Conservation (phyloP, 1,284 basidiomycete genomes). For the Peniophora sp. region DNA sequence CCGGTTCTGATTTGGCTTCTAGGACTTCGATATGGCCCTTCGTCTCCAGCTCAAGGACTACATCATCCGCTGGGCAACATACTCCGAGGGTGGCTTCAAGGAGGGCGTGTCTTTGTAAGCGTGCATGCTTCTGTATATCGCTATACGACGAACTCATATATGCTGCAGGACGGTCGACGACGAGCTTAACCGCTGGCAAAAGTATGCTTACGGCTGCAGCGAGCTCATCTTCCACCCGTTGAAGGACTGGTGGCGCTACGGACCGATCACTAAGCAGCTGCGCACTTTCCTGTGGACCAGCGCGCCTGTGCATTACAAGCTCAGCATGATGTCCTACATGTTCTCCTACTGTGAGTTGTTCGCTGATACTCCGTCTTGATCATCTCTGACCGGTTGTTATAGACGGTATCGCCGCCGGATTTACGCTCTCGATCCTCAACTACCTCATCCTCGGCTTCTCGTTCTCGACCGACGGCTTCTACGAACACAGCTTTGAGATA, state of each 20-base stretch:
- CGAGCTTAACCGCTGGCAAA: constrained; percentile 12
- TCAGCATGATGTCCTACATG: constrained; percentile 75
- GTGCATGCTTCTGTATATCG: constrained; percentile 11
- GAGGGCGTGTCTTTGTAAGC: constrained; percentile 81
- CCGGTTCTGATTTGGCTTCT: not conserved
- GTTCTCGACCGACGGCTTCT: constrained; percentile 61
- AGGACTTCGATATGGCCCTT: constrained; percentile 70
- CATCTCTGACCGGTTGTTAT: not conserved
- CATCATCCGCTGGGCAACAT: constrained; percentile 78
- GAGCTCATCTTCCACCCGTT: constrained; percentile 77
- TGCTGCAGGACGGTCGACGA: not conserved
- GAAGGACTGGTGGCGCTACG: constrained; percentile 60
- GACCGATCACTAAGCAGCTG: constrained; percentile 74
- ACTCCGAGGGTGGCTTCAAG: constrained; percentile 74
- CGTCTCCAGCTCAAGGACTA: constrained; percentile 61
- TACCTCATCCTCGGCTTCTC: constrained; percentile 66
- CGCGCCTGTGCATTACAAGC: constrained; percentile 79
- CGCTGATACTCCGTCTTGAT: not conserved
- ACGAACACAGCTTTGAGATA: constrained; percentile 67
- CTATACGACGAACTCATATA: not conserved
- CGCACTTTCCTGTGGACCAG: constrained; percentile 70
- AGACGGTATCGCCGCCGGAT: constrained; percentile 71
- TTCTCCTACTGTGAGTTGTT: constrained; percentile 70
- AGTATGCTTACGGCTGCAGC: constrained; percentile 37
- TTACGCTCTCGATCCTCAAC: constrained; percentile 58